Evolutionary conservation across 2,329 filamentous ascomycete species (phyloP).

Genomic region (Calonectria pauciramosa): DNA sequence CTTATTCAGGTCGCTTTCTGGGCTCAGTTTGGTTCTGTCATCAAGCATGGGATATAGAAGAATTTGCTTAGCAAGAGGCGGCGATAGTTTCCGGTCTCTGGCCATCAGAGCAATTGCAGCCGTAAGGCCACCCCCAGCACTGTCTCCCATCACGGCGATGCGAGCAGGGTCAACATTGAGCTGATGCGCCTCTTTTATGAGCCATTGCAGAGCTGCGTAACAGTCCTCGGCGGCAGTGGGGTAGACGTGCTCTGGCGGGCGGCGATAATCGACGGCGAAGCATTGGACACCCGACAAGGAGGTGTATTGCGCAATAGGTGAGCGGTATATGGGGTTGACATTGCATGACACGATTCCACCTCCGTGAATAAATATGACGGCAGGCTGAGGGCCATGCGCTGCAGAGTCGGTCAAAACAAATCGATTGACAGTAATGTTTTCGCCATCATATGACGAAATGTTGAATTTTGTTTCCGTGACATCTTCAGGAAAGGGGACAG

Average conservation of each 20-base stretch:
- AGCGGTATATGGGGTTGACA: not conserved
- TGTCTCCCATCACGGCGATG: slow-evolving; percentile 33
- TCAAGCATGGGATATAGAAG: slow-evolving; percentile 29
- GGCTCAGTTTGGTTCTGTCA: slow-evolving; percentile 12
- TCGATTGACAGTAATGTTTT: not conserved
- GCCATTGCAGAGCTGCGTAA: slow-evolving; percentile 3
- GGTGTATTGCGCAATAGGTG: not conserved
- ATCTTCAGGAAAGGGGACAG: not conserved
- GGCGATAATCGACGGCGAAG: slow-evolving; percentile 25
- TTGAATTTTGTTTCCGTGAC: not conserved
- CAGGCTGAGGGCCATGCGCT: not conserved
- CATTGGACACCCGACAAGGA: not conserved
- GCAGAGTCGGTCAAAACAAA: not conserved
- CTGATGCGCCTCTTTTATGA: not conserved
- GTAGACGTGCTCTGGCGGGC: slow-evolving; percentile 19
- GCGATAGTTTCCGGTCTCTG: slow-evolving; percentile 11
- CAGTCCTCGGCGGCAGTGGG: slow-evolving; percentile 21
- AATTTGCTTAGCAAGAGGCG: slow-evolving; percentile 21
- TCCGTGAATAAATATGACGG: not conserved
- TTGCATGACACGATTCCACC: not conserved
- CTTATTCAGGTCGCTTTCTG: not conserved
- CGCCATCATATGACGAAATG: not conserved
- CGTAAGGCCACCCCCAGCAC: slow-evolving; percentile 24
- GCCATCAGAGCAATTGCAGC: slow-evolving; percentile 14
- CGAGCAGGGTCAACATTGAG: slow-evolving; percentile 2